phyloP scores from a whole-genome alignment of 1,139 yeast species.

The Debaryomycetaceae sp. region DNA sequence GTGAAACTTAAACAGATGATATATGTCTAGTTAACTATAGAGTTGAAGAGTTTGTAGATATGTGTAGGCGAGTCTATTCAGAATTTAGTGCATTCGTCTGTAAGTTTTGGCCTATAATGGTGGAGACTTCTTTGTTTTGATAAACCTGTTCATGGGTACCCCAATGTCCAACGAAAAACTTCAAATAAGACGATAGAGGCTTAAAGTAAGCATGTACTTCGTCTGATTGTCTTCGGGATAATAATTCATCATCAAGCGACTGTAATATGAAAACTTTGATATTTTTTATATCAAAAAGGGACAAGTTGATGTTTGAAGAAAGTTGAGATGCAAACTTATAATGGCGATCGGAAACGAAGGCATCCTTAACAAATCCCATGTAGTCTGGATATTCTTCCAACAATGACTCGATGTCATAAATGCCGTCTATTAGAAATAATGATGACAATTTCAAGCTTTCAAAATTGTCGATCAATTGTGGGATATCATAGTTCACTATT shows the following conservation, averaged over 20 bases:
- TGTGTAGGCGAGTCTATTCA: no score
- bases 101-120: slow-evolving; percentile 6
- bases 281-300: background rate
- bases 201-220: slow-evolving; percentile 16
- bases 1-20: background rate
- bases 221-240: slow-evolving; percentile 24
- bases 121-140: slow-evolving; percentile 18
- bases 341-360: slow-evolving; percentile 22
- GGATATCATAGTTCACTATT: background rate
- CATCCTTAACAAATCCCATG: slow-evolving; percentile 28
- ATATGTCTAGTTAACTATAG: no score
- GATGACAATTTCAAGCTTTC: background rate
- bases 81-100: no score
- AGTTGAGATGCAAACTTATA: slow-evolving; percentile 25
- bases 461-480: background rate
- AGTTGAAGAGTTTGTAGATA: no score
- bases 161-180: slow-evolving; percentile 18
- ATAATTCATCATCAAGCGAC: slow-evolving; percentile 34
- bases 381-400: slow-evolving; percentile 37
- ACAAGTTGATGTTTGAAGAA: slow-evolving; percentile 10
- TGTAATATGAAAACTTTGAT: slow-evolving; percentile 19
- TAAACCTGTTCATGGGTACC: slow-evolving; percentile 38
- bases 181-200: slow-evolving; percentile 4
- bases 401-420: slow-evolving; percentile 29
- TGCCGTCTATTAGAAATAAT: slow-evolving; percentile 30